Evolutionary conservation across 2,329 filamentous ascomycete genomes (phyloP), one percentile per base, ranked within the genome.

Genomic region (Pyrenochaeta sp.): DNA sequence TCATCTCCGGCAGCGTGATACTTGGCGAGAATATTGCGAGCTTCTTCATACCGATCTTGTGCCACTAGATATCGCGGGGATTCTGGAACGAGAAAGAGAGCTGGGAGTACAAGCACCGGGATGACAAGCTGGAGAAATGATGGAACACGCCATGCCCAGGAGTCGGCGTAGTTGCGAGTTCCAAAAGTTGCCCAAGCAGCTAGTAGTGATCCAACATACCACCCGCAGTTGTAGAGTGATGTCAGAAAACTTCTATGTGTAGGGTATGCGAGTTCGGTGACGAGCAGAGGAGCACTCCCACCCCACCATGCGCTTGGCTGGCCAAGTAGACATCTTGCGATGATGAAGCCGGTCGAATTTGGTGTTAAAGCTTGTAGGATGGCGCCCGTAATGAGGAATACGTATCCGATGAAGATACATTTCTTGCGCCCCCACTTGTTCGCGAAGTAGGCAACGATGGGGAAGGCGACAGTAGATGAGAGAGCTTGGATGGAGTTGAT

Each of bases 31-130:
- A 51, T 40, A 3, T 29, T 27, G 8, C 45, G 35, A 10, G 48
- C 51, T 22, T 60, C 52, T 3, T 80, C 75, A 37, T 78, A 13
- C 10, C 36, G 14, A 2, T 77, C 79, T 6, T 74, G 75, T 1
- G 80, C 63, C 5, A 81, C 72, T 24, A 81, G 62, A 3, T 77
- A 74, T 11, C 81, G 53, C 7, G 77, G 30, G 65, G 59, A 48
- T 68, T 71, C 42, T 46, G 67, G 63, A 40, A 63, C 60, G 13
- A 66, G 53, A 8, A 76, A 37, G 17, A 75, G 46, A 3, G 76
- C 74, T 10, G 77, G 74, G 10, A 67, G 61, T 42, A 68, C 73
- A 9, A 45, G 2, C 1, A 42, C 19, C 1, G 42, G 34, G 11
- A 35, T 14, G 7, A 40, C 27, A 5, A 35, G n/a, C 44, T 78